These are phyloP conservation scores for Penicillium canescens DNA, from an alignment of 495 filamentous ascomycete species.

Conservation along the genomic window DNA sequence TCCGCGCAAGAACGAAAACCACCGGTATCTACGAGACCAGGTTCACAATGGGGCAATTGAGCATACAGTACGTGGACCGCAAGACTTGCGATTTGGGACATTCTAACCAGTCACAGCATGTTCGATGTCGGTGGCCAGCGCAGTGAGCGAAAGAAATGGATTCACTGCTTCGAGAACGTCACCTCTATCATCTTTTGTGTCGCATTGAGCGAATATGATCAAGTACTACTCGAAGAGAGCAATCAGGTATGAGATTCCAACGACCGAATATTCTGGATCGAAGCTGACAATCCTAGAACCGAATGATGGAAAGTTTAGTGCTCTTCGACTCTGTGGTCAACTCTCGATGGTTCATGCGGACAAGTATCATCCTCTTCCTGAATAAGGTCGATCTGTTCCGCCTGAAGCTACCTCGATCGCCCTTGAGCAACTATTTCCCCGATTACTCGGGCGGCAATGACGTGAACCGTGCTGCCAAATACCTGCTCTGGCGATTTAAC, in stretches of 20 bases:
- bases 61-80: constrained; percentile 80
- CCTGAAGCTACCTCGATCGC: constrained; percentile 84
- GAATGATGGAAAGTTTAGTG: constrained; percentile 97
- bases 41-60: constrained; percentile 96
- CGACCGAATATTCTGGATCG: background rate
- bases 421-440: constrained; percentile 91
- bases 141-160: constrained; percentile 99
- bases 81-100: background rate
- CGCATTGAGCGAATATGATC: constrained; percentile 96
- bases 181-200: constrained; percentile 99
- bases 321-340: constrained; percentile 99
- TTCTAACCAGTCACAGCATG: constrained; percentile 64
- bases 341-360: constrained; percentile 98
- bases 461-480: constrained; percentile 96
- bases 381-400: constrained; percentile 99
- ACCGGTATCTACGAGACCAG: constrained; percentile 98
- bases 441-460: constrained; percentile 98
- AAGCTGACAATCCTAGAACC: constrained; percentile 61
- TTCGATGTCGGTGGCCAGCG: constrained; percentile 97
- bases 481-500: constrained; percentile 96
- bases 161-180: constrained; percentile 99
- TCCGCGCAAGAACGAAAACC: constrained; percentile 96
- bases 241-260: constrained; percentile 71
- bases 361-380: constrained; percentile 96
- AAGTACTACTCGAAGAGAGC: constrained; percentile 93